Evolutionary conservation across 208 protist species (phyloP).

Genomic region (Lotmaria passim): DNA sequence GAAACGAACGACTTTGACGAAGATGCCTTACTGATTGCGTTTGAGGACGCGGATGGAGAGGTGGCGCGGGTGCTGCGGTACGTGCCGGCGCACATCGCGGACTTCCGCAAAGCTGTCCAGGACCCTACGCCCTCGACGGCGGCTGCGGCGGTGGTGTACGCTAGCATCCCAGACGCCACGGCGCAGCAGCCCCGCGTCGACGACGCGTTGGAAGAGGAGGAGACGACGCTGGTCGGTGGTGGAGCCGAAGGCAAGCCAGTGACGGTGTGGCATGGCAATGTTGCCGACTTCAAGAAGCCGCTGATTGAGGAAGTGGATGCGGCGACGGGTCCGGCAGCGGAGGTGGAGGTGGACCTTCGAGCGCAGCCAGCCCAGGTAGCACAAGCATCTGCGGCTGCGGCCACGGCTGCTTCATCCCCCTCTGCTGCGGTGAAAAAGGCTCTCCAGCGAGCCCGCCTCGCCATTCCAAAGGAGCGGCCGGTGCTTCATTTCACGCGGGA

Average conservation of each 20-base stretch:
- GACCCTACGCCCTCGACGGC: neutral
- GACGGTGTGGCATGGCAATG: conserved; percentile 79
- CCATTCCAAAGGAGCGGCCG: conserved; percentile 57
- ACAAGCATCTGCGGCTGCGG: neutral
- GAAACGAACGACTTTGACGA: conserved; percentile 76
- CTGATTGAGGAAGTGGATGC: conserved; percentile 60
- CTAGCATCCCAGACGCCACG: conserved; percentile 7
- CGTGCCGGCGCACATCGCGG: conserved; percentile 62
- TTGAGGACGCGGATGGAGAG: conserved; percentile 79
- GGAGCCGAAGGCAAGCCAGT: conserved; percentile 31
- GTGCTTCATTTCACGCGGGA: conserved; percentile 53
- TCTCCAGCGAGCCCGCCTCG: conserved; percentile 40
- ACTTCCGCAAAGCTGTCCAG: conserved; percentile 56
- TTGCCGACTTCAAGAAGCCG: conserved; percentile 72
- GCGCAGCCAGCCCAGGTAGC: neutral
- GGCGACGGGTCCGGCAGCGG: neutral
- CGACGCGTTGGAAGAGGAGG: conserved; percentile 65
- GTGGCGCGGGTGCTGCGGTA: conserved; percentile 67
- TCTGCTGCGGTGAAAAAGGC: neutral
- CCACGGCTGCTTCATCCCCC: neutral
- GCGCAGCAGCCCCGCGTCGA: neutral
- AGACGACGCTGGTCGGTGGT: conserved; percentile 37
- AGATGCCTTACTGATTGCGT: conserved; percentile 64
- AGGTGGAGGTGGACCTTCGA: neutral
- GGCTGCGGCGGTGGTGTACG: conserved; percentile 14